Conservation (phyloP, 1,139 yeast genomes). For the Pichia sp. region DNA sequence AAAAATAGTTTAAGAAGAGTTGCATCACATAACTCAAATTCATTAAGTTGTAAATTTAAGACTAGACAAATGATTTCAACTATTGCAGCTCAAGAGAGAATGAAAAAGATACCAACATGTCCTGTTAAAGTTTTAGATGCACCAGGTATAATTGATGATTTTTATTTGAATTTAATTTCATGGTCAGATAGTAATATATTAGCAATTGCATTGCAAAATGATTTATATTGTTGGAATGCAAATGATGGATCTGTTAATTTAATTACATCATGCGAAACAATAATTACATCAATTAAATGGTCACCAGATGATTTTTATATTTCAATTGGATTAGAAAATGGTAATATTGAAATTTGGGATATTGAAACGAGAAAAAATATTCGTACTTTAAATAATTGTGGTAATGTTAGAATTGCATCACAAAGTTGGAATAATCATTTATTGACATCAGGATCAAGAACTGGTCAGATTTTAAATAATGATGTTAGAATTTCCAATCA, state of each 20-base stretch:
- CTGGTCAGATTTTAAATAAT: constrained; percentile 80
- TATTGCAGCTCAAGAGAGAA: constrained; percentile 33
- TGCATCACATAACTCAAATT: constrained; percentile 18
- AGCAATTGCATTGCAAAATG: constrained; percentile 83
- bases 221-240: constrained; percentile 93
- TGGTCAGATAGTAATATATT: constrained; percentile 84
- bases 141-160: constrained; percentile 91
- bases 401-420: constrained; percentile 70
- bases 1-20: constrained; percentile 13
- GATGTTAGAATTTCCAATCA: constrained; percentile 90
- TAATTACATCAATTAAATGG: constrained; percentile 80
- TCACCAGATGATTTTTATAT: constrained; percentile 86
- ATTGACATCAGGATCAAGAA: constrained; percentile 75
- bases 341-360: constrained; percentile 90
- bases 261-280: constrained; percentile 52
- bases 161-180: constrained; percentile 76
- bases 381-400: constrained; percentile 58
- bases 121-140: constrained; percentile 96
- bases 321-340: constrained; percentile 80
- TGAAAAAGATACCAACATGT: constrained; percentile 73
- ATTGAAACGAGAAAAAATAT: constrained; percentile 68
- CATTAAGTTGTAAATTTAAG: constrained; percentile 16
- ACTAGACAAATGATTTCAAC: constrained; percentile 27
- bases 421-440: constrained; percentile 83
- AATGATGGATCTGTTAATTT: constrained; percentile 68